Conservation (phyloP, 2,329 filamentous ascomycete species). For the Fusarium sp. region DNA sequence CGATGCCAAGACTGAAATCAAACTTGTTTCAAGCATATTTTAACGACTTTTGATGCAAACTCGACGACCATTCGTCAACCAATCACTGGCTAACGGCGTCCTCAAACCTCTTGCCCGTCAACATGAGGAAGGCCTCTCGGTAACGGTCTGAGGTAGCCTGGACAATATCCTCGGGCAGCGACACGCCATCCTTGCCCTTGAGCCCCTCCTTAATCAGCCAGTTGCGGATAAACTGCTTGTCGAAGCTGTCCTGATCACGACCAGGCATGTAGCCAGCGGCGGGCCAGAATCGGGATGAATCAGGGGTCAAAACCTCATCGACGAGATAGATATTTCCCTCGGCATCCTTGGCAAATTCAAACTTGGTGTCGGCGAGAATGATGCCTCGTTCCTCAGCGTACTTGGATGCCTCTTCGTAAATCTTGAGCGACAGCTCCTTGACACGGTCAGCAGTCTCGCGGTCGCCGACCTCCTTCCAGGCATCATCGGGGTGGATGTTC, state of each 20-base stretch:
- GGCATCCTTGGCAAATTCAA: constrained; percentile 42
- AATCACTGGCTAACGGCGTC: constrained; percentile 34
- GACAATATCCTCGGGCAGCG: constrained; percentile 79
- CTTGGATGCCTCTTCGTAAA: constrained; percentile 40
- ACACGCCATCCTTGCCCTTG: constrained; percentile 46
- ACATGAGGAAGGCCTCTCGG: constrained; percentile 75
- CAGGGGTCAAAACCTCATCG: constrained; percentile 48
- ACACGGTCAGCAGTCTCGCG: constrained; percentile 43
- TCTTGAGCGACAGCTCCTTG: constrained; percentile 40
- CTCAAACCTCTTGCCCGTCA: constrained; percentile 66
- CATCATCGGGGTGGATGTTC: constrained; percentile 81
- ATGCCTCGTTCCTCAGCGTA: constrained; percentile 40
- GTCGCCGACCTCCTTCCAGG: constrained; percentile 52
- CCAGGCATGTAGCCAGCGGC: constrained; percentile 69
- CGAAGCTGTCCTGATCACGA: constrained; percentile 81
- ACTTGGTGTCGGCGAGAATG: constrained; percentile 41
- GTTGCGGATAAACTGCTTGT: constrained; percentile 86
- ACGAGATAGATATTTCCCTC: constrained; percentile 43
- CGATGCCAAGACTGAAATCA: constrained; percentile 25
- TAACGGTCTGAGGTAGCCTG: constrained; percentile 76
- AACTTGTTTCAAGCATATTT: constrained; percentile 14
- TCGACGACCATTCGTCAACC: background rate
- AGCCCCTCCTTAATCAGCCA: constrained; percentile 79
- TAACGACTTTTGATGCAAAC: background rate
- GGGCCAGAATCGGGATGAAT: constrained; percentile 88